Conservation (phyloP, 805 yeast genomes). For the Cyberlindnera suaveolens region DNA sequence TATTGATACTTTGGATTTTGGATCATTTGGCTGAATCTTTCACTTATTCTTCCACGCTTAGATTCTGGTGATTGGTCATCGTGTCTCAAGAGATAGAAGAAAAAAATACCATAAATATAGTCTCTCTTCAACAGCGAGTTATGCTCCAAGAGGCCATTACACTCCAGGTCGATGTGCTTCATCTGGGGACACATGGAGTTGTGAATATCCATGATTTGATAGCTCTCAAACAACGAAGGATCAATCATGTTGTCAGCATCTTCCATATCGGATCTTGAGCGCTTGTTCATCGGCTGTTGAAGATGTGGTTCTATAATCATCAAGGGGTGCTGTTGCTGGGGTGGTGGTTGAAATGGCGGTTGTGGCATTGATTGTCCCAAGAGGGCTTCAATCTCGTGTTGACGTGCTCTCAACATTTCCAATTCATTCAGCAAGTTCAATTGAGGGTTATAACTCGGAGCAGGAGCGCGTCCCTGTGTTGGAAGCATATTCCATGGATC, state of each 20-base stretch:
- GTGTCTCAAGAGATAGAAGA: constrained; percentile 9
- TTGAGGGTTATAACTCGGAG: constrained; percentile 9
- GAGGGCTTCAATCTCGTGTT: constrained; percentile 8
- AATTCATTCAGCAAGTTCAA: constrained; percentile 12
- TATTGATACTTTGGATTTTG: constrained; percentile 14
- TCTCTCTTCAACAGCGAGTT: constrained; percentile 17
- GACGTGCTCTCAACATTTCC: constrained; percentile 8
- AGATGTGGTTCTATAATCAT: not conserved
- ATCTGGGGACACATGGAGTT: constrained; percentile 12
- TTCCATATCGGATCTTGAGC: not conserved
- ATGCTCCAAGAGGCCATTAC: constrained; percentile 19
- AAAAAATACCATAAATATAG: constrained; percentile 9
- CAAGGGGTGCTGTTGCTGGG: not conserved
- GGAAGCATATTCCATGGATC: constrained; percentile 1
- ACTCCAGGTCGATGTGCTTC: constrained; percentile 9
- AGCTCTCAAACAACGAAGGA: constrained; percentile 9
- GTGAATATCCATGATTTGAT: constrained; percentile 10
- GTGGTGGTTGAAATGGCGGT: not conserved
- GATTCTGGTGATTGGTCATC: constrained; percentile 2
- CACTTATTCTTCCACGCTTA: constrained; percentile 1
- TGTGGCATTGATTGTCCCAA: constrained; percentile 1
- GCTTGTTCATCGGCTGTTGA: not conserved
- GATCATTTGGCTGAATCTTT: constrained; percentile 11
- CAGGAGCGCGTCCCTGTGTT: not conserved
- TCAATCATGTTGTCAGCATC: constrained; percentile 11